Conservation (phyloP, 2,329 filamentous ascomycete genomes). For the Fusarium beomiforme region DNA sequence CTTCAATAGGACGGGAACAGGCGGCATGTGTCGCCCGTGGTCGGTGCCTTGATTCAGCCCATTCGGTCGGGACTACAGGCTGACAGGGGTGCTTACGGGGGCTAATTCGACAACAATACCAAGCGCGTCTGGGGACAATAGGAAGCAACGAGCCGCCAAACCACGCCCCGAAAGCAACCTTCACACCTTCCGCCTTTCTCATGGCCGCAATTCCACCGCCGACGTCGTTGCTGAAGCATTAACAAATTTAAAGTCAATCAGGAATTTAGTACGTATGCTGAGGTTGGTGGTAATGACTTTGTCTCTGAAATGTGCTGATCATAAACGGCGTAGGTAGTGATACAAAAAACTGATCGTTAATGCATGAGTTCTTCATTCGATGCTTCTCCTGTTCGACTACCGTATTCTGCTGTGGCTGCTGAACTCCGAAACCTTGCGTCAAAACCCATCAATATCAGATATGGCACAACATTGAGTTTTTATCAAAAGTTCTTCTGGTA, state of each 20-base stretch:
- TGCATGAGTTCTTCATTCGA: not conserved
- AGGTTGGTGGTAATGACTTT: not conserved
- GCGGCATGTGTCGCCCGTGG: conserved; percentile 29
- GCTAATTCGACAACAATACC: conserved; percentile 46
- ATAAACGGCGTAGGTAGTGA: not conserved
- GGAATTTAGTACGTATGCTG: not conserved
- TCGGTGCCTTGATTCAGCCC: conserved; percentile 28
- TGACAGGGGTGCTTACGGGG: conserved; percentile 5
- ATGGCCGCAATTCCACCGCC: conserved; percentile 3
- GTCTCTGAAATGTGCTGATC: not conserved
- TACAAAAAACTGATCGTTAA: conserved; percentile 1
- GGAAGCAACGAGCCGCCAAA: conserved; percentile 37
- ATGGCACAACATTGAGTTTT: not conserved
- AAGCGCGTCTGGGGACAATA: conserved; percentile 45
- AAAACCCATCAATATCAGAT: not conserved
- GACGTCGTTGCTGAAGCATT: conserved; percentile 6
- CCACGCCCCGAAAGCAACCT: conserved; percentile 16
- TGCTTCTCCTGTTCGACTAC: not conserved
- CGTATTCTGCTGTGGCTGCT: conserved; percentile 4
- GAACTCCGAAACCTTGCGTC: conserved; percentile 12
- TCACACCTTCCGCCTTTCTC: conserved; percentile 9
- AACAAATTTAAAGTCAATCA: not conserved
- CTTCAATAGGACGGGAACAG: conserved; percentile 46
- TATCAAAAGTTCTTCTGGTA: not conserved
- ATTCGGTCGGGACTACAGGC: conserved; percentile 31